Evolutionary conservation across 2,329 filamentous ascomycete genomes (phyloP).

Genomic region (Diaporthe sp.): DNA sequence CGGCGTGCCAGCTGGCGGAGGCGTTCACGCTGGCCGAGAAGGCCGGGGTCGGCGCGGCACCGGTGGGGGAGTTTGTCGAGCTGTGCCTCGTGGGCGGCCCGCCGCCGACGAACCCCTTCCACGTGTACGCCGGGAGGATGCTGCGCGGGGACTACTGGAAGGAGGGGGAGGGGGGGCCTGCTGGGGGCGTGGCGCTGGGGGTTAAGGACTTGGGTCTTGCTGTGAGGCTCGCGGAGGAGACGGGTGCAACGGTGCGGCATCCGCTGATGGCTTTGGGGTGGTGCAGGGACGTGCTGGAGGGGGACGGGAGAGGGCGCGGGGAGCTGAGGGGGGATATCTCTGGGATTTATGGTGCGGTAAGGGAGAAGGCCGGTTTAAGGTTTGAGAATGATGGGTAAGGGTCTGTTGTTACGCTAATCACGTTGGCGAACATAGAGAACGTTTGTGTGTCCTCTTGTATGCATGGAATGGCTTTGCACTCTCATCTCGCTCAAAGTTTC

Average conservation of each 20-base stretch:
- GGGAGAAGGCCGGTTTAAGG: conserved; percentile 10
- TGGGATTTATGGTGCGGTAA: conserved; percentile 30
- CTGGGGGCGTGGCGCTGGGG: conserved; percentile 11
- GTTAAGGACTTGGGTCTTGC: conserved; percentile 7
- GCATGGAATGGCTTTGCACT: not conserved
- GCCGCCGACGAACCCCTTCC: not conserved
- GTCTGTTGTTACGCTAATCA: not conserved
- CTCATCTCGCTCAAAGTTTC: not conserved
- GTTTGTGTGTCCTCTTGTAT: not conserved
- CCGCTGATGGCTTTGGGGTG: not conserved
- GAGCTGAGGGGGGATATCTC: conserved; percentile 19
- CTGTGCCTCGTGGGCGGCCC: not conserved
- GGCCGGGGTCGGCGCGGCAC: not conserved
- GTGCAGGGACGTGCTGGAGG: conserved; percentile 12
- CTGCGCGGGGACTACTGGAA: conserved; percentile 12
- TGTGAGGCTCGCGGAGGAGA: not conserved
- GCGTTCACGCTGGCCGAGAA: conserved; percentile 30
- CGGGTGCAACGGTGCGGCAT: not conserved
- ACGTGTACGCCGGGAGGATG: conserved; percentile 12
- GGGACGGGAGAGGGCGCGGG: not conserved
- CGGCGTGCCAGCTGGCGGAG: conserved; percentile 2
- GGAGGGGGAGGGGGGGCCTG: not conserved
- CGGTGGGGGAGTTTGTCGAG: conserved; percentile 7
- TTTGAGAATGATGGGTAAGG: conserved; percentile 24
- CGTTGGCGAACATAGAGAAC: not conserved